phyloP scores from a whole-genome alignment of 129 eudicot genomes.

The Flaveria bidentis region DNA sequence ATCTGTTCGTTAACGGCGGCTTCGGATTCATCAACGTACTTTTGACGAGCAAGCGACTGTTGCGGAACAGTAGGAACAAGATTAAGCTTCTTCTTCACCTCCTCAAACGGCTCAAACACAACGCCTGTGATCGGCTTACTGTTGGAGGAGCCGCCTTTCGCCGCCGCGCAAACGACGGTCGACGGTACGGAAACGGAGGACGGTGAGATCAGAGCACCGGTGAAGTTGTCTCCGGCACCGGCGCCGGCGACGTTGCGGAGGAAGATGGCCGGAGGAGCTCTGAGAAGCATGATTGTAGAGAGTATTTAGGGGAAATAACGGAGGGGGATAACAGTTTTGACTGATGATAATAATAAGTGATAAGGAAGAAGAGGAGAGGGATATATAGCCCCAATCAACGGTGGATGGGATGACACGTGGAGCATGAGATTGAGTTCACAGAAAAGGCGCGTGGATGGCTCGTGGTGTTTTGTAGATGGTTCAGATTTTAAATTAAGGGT shows the following conservation, averaged over 20 bases:
- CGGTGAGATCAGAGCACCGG: constrained; percentile 18
- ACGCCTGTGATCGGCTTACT: constrained; percentile 68
- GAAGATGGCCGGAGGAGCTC: constrained; percentile 45
- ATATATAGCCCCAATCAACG: not conserved
- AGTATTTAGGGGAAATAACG: not conserved
- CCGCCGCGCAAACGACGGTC: constrained; percentile 51
- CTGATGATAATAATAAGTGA: constrained; percentile 12
- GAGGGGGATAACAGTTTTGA: not conserved
- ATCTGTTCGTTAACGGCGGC: constrained; percentile 89
- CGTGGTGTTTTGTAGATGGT: constrained; percentile 23
- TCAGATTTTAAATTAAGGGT: no score
- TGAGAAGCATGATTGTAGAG: constrained; percentile 52
- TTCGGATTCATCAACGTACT: constrained; percentile 66
- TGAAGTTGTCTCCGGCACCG: constrained; percentile 27
- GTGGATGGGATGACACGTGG: constrained; percentile 43
- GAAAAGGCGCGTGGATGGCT: constrained; percentile 58
- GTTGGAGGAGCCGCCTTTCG: constrained; percentile 51
- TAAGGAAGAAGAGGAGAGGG: constrained; percentile 22
- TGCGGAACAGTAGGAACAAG: constrained; percentile 76
- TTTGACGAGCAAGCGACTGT: constrained; percentile 84
- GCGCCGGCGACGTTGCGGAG: constrained; percentile 21
- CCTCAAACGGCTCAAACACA: constrained; percentile 85
- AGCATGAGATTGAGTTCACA: constrained; percentile 32
- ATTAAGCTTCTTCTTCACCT: constrained; percentile 83
- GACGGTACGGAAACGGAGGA: constrained; percentile 7